Conservation (phyloP, 2,329 filamentous ascomycete species). For the Fusarium pseudoanthophilum region DNA sequence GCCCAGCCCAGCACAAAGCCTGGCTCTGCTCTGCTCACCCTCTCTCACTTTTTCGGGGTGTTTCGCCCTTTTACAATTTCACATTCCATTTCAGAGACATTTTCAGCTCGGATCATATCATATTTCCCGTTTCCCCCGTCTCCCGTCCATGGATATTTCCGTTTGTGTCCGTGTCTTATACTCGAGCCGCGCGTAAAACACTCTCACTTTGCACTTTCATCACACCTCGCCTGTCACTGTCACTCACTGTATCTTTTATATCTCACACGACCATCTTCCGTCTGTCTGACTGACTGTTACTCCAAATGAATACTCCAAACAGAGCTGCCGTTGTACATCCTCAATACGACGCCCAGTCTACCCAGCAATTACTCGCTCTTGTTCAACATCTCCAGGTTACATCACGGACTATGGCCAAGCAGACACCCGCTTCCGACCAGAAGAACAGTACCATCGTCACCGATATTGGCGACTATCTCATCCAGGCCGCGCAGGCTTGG, state of each 20-base stretch:
- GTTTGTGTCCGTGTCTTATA: slow-evolving; percentile 1
- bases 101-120: neutral
- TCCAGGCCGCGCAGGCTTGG: slow-evolving; percentile 48
- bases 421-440: slow-evolving; percentile 10
- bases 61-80: slow-evolving; percentile 21
- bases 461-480: slow-evolving; percentile 52
- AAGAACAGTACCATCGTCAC: slow-evolving; percentile 43
- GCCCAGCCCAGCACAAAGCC: neutral
- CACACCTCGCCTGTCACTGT: neutral
- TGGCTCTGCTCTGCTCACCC: neutral
- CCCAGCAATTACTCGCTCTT: slow-evolving; percentile 21
- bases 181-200: neutral
- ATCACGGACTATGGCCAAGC: slow-evolving; percentile 26
- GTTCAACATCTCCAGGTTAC: slow-evolving; percentile 23
- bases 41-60: neutral
- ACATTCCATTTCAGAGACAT: slow-evolving; percentile 2
- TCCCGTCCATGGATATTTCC: neutral
- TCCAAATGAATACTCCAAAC: slow-evolving; percentile 24
- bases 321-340: slow-evolving; percentile 4
- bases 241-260: neutral
- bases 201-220: neutral
- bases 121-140: neutral
- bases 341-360: slow-evolving; percentile 23
- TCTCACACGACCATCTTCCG: neutral
- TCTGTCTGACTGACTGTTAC: neutral